These are phyloP conservation scores for Yamadazyma taylorii DNA, from an alignment of 1,139 yeast genomes.

Conservation along the genomic window DNA sequence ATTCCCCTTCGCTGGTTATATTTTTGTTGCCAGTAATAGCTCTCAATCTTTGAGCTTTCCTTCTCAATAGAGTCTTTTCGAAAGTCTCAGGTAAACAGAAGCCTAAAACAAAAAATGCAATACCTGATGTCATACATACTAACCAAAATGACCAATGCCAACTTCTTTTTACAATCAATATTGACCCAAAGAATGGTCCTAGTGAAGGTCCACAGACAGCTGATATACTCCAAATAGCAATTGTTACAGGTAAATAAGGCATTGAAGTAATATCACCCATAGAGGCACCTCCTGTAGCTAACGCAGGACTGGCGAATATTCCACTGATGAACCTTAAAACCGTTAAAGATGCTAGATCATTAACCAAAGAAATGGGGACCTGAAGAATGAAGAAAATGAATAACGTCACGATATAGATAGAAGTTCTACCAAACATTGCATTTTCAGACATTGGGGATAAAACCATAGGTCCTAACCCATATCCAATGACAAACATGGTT, in stretches of 20 bases:
- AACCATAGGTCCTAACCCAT: conserved; percentile 55
- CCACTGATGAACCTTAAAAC: conserved; percentile 35
- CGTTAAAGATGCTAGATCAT: conserved; percentile 30
- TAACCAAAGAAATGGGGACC: conserved; percentile 31
- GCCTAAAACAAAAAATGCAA: conserved; percentile 29
- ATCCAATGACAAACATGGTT: conserved; percentile 45
- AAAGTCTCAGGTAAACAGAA: conserved; percentile 53
- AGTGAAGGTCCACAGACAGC: conserved; percentile 32
- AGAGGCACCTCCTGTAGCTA: conserved; percentile 40
- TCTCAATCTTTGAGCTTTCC: conserved; percentile 49
- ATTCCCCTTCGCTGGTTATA: conserved; percentile 42
- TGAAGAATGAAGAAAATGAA: conserved; percentile 34
- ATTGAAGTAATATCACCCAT: conserved; percentile 26
- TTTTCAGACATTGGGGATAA: conserved; percentile 55
- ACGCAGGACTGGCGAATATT: conserved; percentile 33
- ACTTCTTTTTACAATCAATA: conserved; percentile 19
- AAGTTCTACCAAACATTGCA: conserved; percentile 54
- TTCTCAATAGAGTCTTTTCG: conserved; percentile 40
- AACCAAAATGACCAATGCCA: conserved; percentile 54
- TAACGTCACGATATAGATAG: conserved; percentile 30
- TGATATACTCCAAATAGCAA: conserved; percentile 29
- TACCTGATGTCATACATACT: conserved; percentile 34
- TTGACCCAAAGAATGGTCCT: conserved; percentile 34
- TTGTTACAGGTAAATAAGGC: conserved; percentile 27
- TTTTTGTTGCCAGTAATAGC: conserved; percentile 40